Evolutionary conservation across 169 alveolate genomes (phyloP).

Genomic region (Babesia microti): DNA sequence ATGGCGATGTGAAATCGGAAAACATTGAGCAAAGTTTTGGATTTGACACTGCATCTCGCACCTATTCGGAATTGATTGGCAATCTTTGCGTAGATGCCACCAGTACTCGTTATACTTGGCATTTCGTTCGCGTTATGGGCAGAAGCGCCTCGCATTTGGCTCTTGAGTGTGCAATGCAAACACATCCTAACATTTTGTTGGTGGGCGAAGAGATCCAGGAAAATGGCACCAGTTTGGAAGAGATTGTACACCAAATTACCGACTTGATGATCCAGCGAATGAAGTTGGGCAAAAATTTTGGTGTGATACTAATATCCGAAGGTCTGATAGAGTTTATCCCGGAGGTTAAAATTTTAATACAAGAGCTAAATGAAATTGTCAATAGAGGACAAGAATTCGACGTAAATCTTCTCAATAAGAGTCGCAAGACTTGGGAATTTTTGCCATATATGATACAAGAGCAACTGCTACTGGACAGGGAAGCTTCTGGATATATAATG

Average conservation of each 20-base stretch:
- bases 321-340: slow-evolving; percentile 94
- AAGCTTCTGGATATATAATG: slow-evolving; percentile 96
- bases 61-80: slow-evolving; percentile 90
- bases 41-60: slow-evolving; percentile 94
- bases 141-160: slow-evolving; percentile 97
- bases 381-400: slow-evolving; percentile 42
- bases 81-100: slow-evolving; percentile 82
- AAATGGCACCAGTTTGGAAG: slow-evolving; percentile 70
- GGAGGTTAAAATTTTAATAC: slow-evolving; percentile 80
- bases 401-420: slow-evolving; percentile 29
- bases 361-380: slow-evolving; percentile 82
- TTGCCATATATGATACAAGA: slow-evolving; percentile 86
- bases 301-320: slow-evolving; percentile 92
- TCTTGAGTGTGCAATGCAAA: slow-evolving; percentile 89
- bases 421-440: slow-evolving; percentile 64
- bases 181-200: slow-evolving; percentile 85
- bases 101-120: slow-evolving; percentile 83
- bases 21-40: slow-evolving; percentile 94
- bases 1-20: slow-evolving; percentile 92
- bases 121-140: slow-evolving; percentile 95
- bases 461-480: slow-evolving; percentile 91
- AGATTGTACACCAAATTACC: slow-evolving; percentile 76
- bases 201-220: slow-evolving; percentile 89
- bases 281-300: slow-evolving; percentile 80
- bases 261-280: slow-evolving; percentile 81